Percentiles rank a stretch among this genome's conserved stretches.
Evolutionary conservation across 176 grass and related monocot genomes (phyloP).

Genomic region (Guadua angustifolia): DNA sequence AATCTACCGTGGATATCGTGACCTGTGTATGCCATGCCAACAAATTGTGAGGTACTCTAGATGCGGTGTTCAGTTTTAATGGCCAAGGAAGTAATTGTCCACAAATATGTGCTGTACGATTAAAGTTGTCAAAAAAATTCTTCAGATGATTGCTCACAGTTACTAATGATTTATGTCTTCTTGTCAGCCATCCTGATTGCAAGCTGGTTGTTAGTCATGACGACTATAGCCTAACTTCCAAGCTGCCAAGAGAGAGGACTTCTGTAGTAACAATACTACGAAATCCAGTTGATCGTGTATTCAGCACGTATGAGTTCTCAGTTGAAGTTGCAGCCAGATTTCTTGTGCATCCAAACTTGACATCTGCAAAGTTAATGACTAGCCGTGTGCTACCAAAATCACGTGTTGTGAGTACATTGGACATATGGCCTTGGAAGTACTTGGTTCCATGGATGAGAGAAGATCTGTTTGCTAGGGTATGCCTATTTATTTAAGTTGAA

Average conservation of each 20-base stretch:
- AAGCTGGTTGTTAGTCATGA: conserved; percentile 90
- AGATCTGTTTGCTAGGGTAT: conserved; percentile 87
- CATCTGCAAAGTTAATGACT: conserved; percentile 79
- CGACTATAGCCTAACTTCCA: conserved; percentile 95
- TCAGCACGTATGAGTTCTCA: conserved; percentile 96
- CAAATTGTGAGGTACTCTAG: not conserved
- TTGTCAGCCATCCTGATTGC: conserved; percentile 87
- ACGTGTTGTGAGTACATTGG: conserved; percentile 80
- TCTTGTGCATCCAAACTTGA: conserved; percentile 83
- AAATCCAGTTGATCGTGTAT: conserved; percentile 88
- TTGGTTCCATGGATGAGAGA: conserved; percentile 99
- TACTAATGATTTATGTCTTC: conserved; percentile 25
- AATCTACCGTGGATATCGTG: not conserved
- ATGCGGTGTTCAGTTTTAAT: conserved; percentile 12
- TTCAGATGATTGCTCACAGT: conserved; percentile 33
- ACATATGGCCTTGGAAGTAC: conserved; percentile 99
- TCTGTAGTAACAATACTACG: conserved; percentile 93
- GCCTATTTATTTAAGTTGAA: conserved; percentile 6
- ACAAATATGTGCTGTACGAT: not conserved
- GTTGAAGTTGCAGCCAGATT: conserved; percentile 97
- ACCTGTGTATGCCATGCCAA: not conserved
- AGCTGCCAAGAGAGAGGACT: conserved; percentile 82
- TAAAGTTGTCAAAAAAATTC: not conserved
- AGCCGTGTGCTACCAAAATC: conserved; percentile 54
- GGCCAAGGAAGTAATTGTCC: not conserved